Percentiles rank a stretch among this genome's conserved stretches.
Evolutionary conservation across 805 yeast genomes (phyloP).

Genomic region (Naumovozyma baii): DNA sequence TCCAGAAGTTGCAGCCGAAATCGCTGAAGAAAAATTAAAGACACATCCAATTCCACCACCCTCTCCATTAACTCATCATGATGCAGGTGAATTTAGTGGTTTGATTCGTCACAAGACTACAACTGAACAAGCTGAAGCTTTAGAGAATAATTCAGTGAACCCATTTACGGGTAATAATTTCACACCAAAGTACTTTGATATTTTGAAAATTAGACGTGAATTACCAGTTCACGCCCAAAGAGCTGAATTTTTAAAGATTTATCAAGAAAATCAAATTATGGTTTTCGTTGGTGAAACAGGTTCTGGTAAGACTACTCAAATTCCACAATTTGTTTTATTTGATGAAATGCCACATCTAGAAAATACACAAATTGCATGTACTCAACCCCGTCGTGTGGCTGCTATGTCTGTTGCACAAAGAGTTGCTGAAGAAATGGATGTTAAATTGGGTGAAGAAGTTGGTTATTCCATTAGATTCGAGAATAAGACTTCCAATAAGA

Average conservation of each 20-base stretch:
- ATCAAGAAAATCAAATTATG: constrained; percentile 85
- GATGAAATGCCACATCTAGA: constrained; percentile 86
- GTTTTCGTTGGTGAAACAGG: constrained; percentile 99
- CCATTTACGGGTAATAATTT: constrained; percentile 71
- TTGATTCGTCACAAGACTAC: constrained; percentile 55
- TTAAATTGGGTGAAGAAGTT: constrained; percentile 81
- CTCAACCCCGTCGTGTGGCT: constrained; percentile 95
- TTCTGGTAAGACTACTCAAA: constrained; percentile 97
- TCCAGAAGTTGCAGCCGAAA: constrained; percentile 59
- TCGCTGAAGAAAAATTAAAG: constrained; percentile 46
- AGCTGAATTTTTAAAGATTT: constrained; percentile 73
- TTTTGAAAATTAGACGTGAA: constrained; percentile 68
- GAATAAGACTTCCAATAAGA: constrained; percentile 69
- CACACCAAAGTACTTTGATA: constrained; percentile 61
- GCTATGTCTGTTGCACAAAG: constrained; percentile 98
- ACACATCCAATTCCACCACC: constrained; percentile 39
- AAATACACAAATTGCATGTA: constrained; percentile 87
- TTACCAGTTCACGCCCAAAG: constrained; percentile 93
- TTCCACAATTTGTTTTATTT: constrained; percentile 84
- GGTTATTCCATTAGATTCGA: constrained; percentile 95
- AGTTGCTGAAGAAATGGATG: constrained; percentile 97
- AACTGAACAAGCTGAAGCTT: constrained; percentile 46
- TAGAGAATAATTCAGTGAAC: constrained; percentile 53
- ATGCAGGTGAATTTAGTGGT: constrained; percentile 54
- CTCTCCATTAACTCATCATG: constrained; percentile 42